These are phyloP conservation scores for Aspergillus uvarum DNA, from an alignment of 2,329 filamentous ascomycete genomes.

Conservation along the genomic window DNA sequence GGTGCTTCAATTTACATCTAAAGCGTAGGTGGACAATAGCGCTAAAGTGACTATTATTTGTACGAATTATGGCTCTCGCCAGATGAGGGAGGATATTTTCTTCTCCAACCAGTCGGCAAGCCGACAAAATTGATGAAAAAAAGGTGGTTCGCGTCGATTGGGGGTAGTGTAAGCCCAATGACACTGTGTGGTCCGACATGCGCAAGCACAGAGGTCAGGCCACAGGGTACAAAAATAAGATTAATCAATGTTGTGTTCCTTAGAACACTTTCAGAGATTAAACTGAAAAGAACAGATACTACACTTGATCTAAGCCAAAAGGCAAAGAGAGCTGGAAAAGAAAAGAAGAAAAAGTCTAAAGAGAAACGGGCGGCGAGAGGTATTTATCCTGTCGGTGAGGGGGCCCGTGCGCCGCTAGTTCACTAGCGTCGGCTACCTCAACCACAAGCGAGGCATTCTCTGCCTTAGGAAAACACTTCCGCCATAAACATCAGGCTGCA, in stretches of 20 bases:
- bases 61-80: no score
- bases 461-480: no score
- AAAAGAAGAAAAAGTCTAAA: conserved; percentile 44
- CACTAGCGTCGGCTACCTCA: conserved; percentile 20
- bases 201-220: conserved; percentile 69
- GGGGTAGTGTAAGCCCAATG: conserved; percentile 74
- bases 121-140: conserved; percentile 62
- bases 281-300: conserved; percentile 98
- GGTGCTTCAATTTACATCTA: neutral
- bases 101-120: conserved; percentile 60
- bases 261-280: conserved; percentile 87
- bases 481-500: neutral
- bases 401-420: conserved; percentile 23
- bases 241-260: conserved; percentile 74
- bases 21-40: no score
- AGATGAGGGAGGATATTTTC: conserved; percentile 29
- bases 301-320: conserved; percentile 85
- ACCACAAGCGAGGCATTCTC: conserved; percentile 14
- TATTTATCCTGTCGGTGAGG: conserved; percentile 31
- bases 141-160: conserved; percentile 63
- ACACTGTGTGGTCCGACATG: conserved; percentile 66
- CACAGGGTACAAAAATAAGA: conserved; percentile 69
- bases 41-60: no score
- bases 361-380: conserved; percentile 8
- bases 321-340: conserved; percentile 53